phyloP scores from a whole-genome alignment of 1,284 basidiomycete genomes.

The Xerocomus minutiporus region DNA sequence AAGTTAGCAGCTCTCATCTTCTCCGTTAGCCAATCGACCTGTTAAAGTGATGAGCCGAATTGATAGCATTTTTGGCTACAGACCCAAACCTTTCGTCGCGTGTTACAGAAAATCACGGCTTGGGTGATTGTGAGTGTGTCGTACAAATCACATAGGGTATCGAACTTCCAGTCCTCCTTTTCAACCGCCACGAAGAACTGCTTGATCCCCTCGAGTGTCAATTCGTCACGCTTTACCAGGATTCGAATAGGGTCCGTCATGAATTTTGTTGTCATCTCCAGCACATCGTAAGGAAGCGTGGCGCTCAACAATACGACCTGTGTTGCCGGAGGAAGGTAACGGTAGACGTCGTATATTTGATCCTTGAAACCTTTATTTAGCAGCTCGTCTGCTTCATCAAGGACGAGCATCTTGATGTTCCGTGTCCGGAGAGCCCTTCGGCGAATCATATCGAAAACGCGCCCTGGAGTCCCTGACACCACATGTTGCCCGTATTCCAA shows the following conservation, averaged over 20 bases:
- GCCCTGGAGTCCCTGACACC: conserved; percentile 95
- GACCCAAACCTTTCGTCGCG: conserved; percentile 80
- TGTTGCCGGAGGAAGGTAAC: conserved; percentile 96
- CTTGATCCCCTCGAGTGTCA: conserved; percentile 99
- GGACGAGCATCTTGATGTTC: conserved; percentile 99
- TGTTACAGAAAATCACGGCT: conserved; percentile 99
- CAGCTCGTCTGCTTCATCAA: conserved; percentile 97
- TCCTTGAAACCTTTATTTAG: conserved; percentile 99
- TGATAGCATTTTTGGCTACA: neutral
- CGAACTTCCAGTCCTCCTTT: conserved; percentile 99
- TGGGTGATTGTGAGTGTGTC: conserved; percentile 99
- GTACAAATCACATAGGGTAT: conserved; percentile 96
- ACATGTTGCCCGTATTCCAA: conserved; percentile 98
- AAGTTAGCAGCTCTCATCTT: conserved; percentile 98
- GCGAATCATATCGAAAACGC: conserved; percentile 99
- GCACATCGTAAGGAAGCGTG: conserved; percentile 93
- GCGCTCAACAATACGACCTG: conserved; percentile 97
- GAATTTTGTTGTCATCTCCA: conserved; percentile 99
- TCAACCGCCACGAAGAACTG: conserved; percentile 99
- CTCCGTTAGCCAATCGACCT: conserved; percentile 99
- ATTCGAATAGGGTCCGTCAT: conserved; percentile 99
- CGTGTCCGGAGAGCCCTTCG: conserved; percentile 89
- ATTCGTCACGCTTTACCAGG: conserved; percentile 98
- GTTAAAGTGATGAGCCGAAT: conserved; percentile 15
- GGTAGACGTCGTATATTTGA: conserved; percentile 99